phyloP scores from a whole-genome alignment of 2,329 filamentous ascomycete genomes.

The Decorospora gaudefroyi region DNA sequence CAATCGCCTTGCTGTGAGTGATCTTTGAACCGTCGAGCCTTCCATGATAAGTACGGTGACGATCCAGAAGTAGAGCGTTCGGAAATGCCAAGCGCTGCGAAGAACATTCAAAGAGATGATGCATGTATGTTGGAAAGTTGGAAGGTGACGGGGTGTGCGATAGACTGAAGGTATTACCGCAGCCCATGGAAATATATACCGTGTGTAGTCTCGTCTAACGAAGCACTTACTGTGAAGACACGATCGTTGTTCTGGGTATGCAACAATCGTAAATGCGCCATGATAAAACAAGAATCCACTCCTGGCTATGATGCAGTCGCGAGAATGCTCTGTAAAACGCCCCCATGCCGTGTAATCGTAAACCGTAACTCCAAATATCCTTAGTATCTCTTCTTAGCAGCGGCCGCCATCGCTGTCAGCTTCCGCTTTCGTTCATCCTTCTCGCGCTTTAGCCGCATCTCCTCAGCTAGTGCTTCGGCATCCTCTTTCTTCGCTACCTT shows the following conservation, averaged over 20 bases:
- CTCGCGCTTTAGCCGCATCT: constrained; percentile 43
- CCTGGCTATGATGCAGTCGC: constrained; percentile 43
- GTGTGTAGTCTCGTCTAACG: constrained; percentile 19
- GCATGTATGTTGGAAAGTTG: background rate
- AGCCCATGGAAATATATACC: constrained; percentile 22
- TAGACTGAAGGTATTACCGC: constrained; percentile 9
- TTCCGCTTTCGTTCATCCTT: constrained; percentile 47
- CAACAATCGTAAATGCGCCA: constrained; percentile 29
- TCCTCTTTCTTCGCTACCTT: constrained; percentile 69
- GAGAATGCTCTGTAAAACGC: constrained; percentile 33
- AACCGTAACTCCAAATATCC: constrained; percentile 31
- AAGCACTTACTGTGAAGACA: constrained; percentile 23
- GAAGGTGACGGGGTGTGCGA: constrained; percentile 4
- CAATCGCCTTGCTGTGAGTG: constrained; percentile 4
- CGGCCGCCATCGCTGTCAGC: constrained; percentile 37
- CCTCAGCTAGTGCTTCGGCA: constrained; percentile 64
- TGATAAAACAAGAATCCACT: constrained; percentile 29
- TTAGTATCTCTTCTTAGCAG: constrained; percentile 40
- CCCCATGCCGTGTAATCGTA: constrained; percentile 33
- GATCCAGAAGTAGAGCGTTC: background rate
- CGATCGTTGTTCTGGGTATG: constrained; percentile 22
- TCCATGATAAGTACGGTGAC: background rate
- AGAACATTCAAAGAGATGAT: background rate
- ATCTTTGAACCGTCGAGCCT: background rate
- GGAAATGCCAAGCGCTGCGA: background rate